A percentile compares a stretch with the other conserved stretches of the same genome.
These are phyloP conservation scores for Colletotrichum simmondsii DNA, from an alignment of 2,329 filamentous ascomycete species.

Conservation along the genomic window DNA sequence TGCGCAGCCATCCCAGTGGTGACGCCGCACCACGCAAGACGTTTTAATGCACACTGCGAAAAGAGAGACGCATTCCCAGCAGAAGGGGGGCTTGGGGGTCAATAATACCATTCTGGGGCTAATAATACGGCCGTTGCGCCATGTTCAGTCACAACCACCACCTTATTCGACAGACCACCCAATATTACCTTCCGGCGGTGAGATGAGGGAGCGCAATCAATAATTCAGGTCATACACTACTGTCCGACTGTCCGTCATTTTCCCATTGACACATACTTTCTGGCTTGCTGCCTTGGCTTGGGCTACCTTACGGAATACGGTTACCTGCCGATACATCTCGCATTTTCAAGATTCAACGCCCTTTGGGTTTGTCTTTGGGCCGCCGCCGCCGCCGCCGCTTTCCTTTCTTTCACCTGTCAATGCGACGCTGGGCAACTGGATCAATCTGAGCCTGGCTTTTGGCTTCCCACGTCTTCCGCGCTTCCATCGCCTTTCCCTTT, in stretches of 20 bases:
- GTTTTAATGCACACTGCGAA: constrained; percentile 3
- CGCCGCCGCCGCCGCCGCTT: not conserved
- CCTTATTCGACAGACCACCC: not conserved
- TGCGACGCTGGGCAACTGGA: constrained; percentile 5
- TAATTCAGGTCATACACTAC: constrained; percentile 50
- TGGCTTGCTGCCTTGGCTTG: not conserved
- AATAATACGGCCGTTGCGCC: constrained; percentile 14
- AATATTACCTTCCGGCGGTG: constrained; percentile 53
- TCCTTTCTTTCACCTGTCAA: not conserved
- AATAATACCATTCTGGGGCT: constrained; percentile 13
- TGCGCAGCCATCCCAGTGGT: not conserved
- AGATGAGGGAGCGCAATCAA: constrained; percentile 21
- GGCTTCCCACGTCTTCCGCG: not conserved
- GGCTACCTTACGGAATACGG: too few species aligned
- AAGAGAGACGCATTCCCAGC: not conserved
- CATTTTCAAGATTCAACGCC: not conserved
- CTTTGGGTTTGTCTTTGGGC: not conserved
- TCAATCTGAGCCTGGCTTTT: not conserved
- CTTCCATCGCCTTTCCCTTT: constrained; percentile 13
- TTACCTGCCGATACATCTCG: not conserved
- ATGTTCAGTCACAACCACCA: constrained; percentile 1
- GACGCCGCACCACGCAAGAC: not conserved
- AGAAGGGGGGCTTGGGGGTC: not conserved
- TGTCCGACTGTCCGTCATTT: not conserved
- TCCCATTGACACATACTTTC: constrained; percentile 2